phyloP scores from a whole-genome alignment of 2,329 filamentous ascomycete species.

The Aspergillus persii region DNA sequence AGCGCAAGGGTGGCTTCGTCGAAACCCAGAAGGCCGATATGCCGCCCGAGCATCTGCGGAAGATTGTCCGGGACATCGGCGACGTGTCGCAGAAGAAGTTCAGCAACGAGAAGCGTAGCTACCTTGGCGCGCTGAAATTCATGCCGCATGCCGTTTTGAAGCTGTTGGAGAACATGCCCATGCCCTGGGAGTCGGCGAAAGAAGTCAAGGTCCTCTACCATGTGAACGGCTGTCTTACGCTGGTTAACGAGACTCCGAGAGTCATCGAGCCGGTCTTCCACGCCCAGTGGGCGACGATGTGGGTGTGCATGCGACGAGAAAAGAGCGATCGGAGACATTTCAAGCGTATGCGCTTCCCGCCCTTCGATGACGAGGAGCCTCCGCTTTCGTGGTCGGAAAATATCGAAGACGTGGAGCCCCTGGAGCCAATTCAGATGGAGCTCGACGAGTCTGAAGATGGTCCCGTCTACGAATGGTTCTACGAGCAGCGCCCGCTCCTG shows the following conservation, averaged over 20 bases:
- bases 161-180: conserved; percentile 97
- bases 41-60: conserved; percentile 96
- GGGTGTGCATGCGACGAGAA: conserved; percentile 96
- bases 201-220: conserved; percentile 99
- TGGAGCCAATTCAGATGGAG: conserved; percentile 98
- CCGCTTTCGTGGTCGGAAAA: conserved; percentile 98
- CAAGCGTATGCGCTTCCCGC: conserved; percentile 98
- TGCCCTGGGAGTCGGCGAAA: conserved; percentile 96
- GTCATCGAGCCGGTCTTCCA: conserved; percentile 98
- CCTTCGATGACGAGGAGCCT: conserved; percentile 97
- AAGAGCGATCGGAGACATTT: conserved; percentile 95
- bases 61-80: conserved; percentile 97
- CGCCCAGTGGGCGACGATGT: conserved; percentile 99
- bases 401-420: conserved; percentile 94
- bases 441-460: conserved; percentile 90
- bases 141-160: conserved; percentile 99
- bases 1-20: conserved; percentile 92
- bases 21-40: conserved; percentile 98
- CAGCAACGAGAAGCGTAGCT: conserved; percentile 96
- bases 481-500: conserved; percentile 84
- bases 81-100: conserved; percentile 99
- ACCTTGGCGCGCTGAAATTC: conserved; percentile 94
- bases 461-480: conserved; percentile 94
- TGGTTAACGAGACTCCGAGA: conserved; percentile 94
- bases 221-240: conserved; percentile 92